Conservation (phyloP, 2,329 filamentous ascomycete species). For the Aspergillus jensenii region DNA sequence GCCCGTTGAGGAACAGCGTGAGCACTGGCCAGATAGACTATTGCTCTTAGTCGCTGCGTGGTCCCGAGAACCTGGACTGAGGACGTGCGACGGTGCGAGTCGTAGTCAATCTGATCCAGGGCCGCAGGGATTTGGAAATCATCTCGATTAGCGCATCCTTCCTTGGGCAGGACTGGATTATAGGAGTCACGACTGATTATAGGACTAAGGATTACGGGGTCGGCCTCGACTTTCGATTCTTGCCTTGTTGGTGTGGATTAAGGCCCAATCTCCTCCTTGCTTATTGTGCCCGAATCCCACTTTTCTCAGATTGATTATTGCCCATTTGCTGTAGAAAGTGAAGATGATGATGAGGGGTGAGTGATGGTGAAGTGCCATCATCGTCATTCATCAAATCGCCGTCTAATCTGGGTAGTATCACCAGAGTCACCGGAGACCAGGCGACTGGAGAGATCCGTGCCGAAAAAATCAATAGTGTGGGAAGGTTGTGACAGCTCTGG, state of each 20-base stretch:
- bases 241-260: too few relatives aligned
- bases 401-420: neutral
- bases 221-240: too few relatives aligned
- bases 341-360: too few relatives aligned
- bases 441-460: neutral
- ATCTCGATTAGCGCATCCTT: constrained; percentile 3
- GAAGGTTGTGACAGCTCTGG: constrained; percentile 9
- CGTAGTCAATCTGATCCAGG: neutral
- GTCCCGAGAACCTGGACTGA: constrained; percentile 12
- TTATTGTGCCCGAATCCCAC: neutral
- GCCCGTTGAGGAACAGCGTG: neutral
- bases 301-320: neutral
- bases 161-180: neutral
- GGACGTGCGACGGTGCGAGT: neutral
- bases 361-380: too few relatives aligned
- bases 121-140: constrained; percentile 10
- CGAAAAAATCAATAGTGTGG: constrained; percentile 2
- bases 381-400: too few relatives aligned
- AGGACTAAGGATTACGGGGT: neutral
- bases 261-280: neutral
- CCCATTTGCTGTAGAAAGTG: neutral
- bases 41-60: constrained; percentile 1
- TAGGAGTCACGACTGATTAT: neutral
- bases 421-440: neutral
- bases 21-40: constrained; percentile 1